Percentiles rank a stretch among this genome's conserved stretches.
These are phyloP conservation scores for Dioszegia hungarica DNA, from an alignment of 768 basidiomycete genomes.

Conservation along the genomic window DNA sequence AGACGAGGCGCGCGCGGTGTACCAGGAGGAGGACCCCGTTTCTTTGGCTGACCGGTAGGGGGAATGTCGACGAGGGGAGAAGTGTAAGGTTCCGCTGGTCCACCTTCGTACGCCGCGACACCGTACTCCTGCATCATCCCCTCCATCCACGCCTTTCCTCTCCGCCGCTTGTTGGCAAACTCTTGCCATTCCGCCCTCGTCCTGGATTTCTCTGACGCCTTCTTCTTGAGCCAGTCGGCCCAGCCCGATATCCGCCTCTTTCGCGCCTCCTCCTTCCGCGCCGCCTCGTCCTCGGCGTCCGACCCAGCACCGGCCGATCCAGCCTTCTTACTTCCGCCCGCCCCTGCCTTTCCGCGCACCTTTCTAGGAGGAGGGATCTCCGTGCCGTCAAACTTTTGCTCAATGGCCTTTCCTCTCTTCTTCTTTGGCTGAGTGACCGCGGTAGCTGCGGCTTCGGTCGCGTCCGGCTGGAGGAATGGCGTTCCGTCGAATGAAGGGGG, in stretches of 20 bases:
- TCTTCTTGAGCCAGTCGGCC: slow-evolving; percentile 23
- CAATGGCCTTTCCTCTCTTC: neutral
- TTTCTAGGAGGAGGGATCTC: no score
- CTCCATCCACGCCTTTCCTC: slow-evolving; percentile 22
- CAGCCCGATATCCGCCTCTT: slow-evolving; percentile 18
- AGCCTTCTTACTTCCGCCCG: neutral
- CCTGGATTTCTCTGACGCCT: slow-evolving; percentile 17
- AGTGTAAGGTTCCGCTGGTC: slow-evolving; percentile 2
- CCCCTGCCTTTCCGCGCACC: neutral
- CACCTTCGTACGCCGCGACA: slow-evolving; percentile 7
- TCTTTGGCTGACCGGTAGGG: neutral
- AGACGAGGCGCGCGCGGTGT: slow-evolving; percentile 1
- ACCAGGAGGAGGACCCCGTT: slow-evolving; percentile 9
- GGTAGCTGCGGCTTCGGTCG: neutral
- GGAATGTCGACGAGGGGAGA: slow-evolving; percentile 2
- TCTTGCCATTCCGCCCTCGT: slow-evolving; percentile 23
- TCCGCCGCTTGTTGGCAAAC: slow-evolving; percentile 16
- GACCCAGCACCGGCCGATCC: no score
- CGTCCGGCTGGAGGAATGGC: no score
- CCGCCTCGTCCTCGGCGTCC: neutral
- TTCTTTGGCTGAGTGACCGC: neutral
- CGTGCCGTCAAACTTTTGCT: no score
- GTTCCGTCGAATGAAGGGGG: no score
- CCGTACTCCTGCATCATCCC: slow-evolving; percentile 25
- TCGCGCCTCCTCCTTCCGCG: slow-evolving; percentile 5